Base-by-base conservation (phyloP, 495 filamentous ascomycete species). In the Penicillium goetzii region DNA sequence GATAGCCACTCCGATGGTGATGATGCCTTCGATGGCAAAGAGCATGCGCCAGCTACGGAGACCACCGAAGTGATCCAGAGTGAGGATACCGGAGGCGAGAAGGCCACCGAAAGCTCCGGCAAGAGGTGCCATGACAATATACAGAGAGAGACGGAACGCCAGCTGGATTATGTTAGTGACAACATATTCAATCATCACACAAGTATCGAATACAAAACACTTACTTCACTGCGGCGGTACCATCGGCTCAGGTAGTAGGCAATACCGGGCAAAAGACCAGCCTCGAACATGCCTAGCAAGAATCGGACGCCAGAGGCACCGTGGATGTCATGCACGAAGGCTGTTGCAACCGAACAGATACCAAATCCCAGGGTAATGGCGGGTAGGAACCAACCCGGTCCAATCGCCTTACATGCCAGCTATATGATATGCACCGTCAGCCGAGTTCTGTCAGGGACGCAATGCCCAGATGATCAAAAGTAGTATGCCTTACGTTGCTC, bases 11-110 rank as follows among this genome's bases (percentile, higher is more conserved):
- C 86, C 56, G 59, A 91, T 80, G 0, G 84, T 88, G 34, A 91
- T 88, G 9, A 92, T 75, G 1, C 91, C 91, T 69, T 94, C 91
- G 26, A 91, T 87, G 11, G 91, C 80, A 71, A 93, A 93, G 25
- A 94, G 80, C 34, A 92, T 81, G 14, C 89, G 80, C 91, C 91
- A 93, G 26, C 81, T 86, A 32, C 70, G 69, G 1, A 84, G 68
- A 55, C 72, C 62, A 9, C 81, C 81, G 47, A 83, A 80, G 62
- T 77, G 66, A 49, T 77, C 69, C 0, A 84, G 71, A 0, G 71
- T 79, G 6, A 83, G 68, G 40, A 84, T 83, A 2, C 72, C 88
- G 5, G 86, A 89, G 8, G 89, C 89, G 2, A 90, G 70, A 33
- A 91, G 80, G 5, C 89, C 89, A 40, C 88, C 88, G 63, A 91